Conservation (phyloP, 768 basidiomycete species). For the Serendipita sp. region DNA sequence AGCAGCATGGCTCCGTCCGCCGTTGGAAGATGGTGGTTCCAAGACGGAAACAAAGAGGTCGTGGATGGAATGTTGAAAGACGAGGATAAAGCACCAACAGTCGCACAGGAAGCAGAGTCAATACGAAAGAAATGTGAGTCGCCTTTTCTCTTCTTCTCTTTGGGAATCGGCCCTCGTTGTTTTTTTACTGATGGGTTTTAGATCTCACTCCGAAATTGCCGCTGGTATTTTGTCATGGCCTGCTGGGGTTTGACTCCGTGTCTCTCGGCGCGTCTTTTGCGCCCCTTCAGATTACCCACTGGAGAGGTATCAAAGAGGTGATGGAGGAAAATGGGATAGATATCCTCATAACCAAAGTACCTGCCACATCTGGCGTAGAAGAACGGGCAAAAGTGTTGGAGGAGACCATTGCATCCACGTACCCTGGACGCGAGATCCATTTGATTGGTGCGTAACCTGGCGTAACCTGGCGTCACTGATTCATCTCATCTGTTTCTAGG, state of each 20-base stretch:
- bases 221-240: constrained; percentile 88
- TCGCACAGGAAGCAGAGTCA: constrained; percentile 30
- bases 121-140: constrained; percentile 45
- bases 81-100: constrained; percentile 36
- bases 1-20: constrained; percentile 9
- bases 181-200: constrained; percentile 17
- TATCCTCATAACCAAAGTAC: constrained; percentile 85
- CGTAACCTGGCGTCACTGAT: constrained; percentile 5
- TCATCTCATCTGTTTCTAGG: constrained; percentile 24
- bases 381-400: constrained; percentile 87
- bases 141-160: neutral
- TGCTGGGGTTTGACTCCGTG: constrained; percentile 78
- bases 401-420: constrained; percentile 58
- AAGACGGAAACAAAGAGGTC: constrained; percentile 27
- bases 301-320: constrained; percentile 92
- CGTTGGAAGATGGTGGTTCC: constrained; percentile 32
- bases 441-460: constrained; percentile 41
- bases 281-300: constrained; percentile 78
- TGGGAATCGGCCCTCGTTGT: neutral
- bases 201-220: constrained; percentile 70
- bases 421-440: constrained; percentile 73
- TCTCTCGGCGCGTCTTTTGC: constrained; percentile 62
- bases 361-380: constrained; percentile 74
- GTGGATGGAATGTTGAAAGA: constrained; percentile 32
- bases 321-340: constrained; percentile 77